These are phyloP conservation scores for Didymella exigua DNA, from an alignment of 2,329 filamentous ascomycete species.

Conservation along the genomic window DNA sequence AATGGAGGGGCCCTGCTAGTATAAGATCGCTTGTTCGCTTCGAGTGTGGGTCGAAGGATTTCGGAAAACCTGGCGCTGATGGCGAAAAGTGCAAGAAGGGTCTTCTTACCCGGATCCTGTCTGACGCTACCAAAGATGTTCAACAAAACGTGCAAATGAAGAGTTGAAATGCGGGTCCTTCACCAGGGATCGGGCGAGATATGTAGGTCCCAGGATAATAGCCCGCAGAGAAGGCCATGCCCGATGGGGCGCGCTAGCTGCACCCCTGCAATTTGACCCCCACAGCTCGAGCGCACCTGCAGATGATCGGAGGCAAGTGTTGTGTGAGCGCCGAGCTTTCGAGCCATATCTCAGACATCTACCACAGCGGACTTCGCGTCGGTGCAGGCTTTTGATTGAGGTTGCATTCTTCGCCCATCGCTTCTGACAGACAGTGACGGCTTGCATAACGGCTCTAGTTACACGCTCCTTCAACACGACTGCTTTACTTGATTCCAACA, in stretches of 20 bases:
- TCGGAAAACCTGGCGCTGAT: constrained; percentile 16
- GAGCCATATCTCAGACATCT: constrained; percentile 5
- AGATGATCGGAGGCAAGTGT: constrained; percentile 28
- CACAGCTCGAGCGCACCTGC: constrained; percentile 32
- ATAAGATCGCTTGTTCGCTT: constrained; percentile 16
- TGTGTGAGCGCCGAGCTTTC: constrained; percentile 14
- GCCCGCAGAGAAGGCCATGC: constrained; percentile 1
- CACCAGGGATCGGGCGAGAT: constrained; percentile 17
- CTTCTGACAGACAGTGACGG: neutral
- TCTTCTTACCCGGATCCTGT: constrained; percentile 1
- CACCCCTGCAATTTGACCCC: constrained; percentile 26
- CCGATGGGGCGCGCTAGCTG: neutral
- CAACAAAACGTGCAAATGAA: constrained; percentile 15
- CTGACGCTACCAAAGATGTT: constrained; percentile 7
- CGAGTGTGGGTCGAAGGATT: constrained; percentile 17
- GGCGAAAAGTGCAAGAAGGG: constrained; percentile 8
- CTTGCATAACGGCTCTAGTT: neutral
- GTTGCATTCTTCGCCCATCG: constrained; percentile 1
- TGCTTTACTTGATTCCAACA: neutral
- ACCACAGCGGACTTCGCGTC: neutral
- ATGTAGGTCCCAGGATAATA: constrained; percentile 20
- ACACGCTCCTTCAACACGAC: neutral
- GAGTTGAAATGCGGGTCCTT: constrained; percentile 23
- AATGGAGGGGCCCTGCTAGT: constrained; percentile 7
- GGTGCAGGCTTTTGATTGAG: constrained; percentile 10